Base-by-base conservation (phyloP, 106 monocot genomes). In the Hemerocallis citrina region DNA sequence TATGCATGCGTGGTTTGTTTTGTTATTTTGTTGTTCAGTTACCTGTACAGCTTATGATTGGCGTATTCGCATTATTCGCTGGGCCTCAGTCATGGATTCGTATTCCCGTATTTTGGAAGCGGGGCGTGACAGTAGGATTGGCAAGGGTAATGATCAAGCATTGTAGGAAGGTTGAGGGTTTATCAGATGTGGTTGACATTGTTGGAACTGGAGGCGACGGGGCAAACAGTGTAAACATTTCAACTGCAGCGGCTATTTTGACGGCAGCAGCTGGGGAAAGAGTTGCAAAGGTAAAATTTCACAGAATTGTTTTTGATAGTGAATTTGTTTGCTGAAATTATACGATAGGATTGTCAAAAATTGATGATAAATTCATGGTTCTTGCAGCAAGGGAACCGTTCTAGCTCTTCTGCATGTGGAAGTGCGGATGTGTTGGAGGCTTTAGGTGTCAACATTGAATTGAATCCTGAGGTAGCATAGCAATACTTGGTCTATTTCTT, bases 121-220 rank as follows among this genome's bases (percentile, higher is more conserved):
- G n/a, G n/a, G n/a, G n/a, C n/a, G n/a, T n/a, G 89, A 81, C 85
- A 42, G 85, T 75, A 9, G 89, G 89, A 45, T 70, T 89, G 60
- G 81, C 89, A 33, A 81, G 68, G 73, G 75, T 77, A 15, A 89
- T 89, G 85, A 72, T 81, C 56, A 75, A 72, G 21, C 55, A 62
- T 19, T 72, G 63, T 36, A 63, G 47, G 38, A 72, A 61, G 66
- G 85, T 90, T 1, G 73, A 79, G 15, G 81, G 81, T 3, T 9
- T 90, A 15, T 55, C 58, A 9, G 65, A 79, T 21, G 78, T 64
- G 6, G 89, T 90, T 17, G 89, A 90, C 57, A 89, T 89, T 68
- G 89, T 89, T 15, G 89, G 89, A 11, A 89, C 89, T 0, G 89
- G 89, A 17, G 89, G 89, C 1, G 89, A 89, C 55, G 89, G 89